A percentile compares a stretch with the other conserved stretches of the same genome.
These are phyloP conservation scores for Pseudozyma sp. DNA, from an alignment of 1,284 basidiomycete genomes.

Conservation along the genomic window DNA sequence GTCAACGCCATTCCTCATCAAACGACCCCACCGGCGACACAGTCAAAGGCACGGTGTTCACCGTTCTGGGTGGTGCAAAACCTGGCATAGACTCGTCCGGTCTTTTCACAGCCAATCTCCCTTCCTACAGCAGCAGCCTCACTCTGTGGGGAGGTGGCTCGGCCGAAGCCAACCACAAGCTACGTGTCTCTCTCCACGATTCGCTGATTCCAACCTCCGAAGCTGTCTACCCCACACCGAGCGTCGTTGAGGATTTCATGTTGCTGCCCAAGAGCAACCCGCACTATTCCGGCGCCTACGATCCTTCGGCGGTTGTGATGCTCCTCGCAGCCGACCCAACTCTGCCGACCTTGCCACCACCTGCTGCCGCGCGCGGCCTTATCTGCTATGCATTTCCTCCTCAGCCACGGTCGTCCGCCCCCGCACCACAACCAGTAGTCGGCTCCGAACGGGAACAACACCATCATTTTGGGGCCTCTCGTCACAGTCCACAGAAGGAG, in stretches of 20 bases:
- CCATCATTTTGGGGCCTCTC: neutral
- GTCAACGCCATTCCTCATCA: constrained; percentile 16
- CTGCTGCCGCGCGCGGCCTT: constrained; percentile 59
- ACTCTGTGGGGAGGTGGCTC: constrained; percentile 69
- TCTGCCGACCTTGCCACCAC: constrained; percentile 62
- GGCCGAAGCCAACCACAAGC: constrained; percentile 69
- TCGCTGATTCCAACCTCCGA: constrained; percentile 72
- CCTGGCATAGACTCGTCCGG: constrained; percentile 74
- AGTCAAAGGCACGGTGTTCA: constrained; percentile 70
- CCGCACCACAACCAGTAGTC: neutral
- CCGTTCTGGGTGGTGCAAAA: constrained; percentile 79
- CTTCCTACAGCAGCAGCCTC: constrained; percentile 76
- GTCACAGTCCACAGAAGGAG: constrained; percentile 22
- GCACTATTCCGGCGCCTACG: constrained; percentile 78
- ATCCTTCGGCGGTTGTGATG: constrained; percentile 77
- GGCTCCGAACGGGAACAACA: neutral
- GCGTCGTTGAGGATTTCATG: constrained; percentile 77
- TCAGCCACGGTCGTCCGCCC: neutral
- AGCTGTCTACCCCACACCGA: constrained; percentile 73
- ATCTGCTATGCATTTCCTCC: constrained; percentile 62
- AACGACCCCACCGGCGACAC: constrained; percentile 10
- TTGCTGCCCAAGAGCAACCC: constrained; percentile 79
- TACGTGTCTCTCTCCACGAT: constrained; percentile 35
- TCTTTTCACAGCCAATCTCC: constrained; percentile 78
- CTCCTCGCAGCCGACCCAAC: constrained; percentile 58